phyloP scores from a whole-genome alignment of 2,329 filamentous ascomycete genomes.

The Penicillium sp. region DNA sequence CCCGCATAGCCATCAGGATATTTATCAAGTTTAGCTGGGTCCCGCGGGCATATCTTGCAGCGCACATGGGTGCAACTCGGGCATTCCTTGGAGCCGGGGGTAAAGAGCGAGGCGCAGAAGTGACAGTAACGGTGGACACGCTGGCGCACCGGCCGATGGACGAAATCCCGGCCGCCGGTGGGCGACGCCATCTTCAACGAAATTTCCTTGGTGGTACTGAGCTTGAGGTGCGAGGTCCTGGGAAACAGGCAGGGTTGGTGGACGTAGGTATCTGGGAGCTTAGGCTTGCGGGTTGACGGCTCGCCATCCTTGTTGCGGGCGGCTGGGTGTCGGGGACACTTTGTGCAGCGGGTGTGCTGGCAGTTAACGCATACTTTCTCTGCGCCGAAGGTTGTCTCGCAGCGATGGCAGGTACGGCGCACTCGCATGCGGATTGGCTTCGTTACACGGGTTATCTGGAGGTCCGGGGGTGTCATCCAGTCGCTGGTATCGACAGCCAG shows the following conservation, averaged over 20 bases:
- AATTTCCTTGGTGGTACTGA: conserved; percentile 23
- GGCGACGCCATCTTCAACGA: conserved; percentile 57
- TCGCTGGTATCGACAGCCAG: conserved; percentile 45
- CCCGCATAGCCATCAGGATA: conserved; percentile 49
- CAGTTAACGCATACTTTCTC: conserved; percentile 75
- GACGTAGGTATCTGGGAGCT: conserved; percentile 30
- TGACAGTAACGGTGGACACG: conserved; percentile 75
- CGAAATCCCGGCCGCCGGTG: conserved; percentile 67
- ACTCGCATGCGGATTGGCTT: conserved; percentile 51
- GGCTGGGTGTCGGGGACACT: conserved; percentile 72
- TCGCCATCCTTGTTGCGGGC: conserved; percentile 63
- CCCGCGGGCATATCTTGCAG: conserved; percentile 77
- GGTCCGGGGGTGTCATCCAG: conserved; percentile 39
- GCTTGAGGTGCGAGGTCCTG: conserved; percentile 16
- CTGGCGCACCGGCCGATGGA: conserved; percentile 70
- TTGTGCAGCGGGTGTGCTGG: conserved; percentile 75
- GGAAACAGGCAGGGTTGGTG: conserved; percentile 45
- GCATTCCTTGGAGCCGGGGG: conserved; percentile 62
- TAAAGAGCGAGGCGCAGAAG: conserved; percentile 66
- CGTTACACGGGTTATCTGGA: conserved; percentile 43
- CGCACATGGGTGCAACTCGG: conserved; percentile 68
- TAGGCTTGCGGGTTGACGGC: conserved; percentile 38
- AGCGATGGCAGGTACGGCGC: conserved; percentile 71
- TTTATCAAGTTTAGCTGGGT: conserved; percentile 57
- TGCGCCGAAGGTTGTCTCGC: conserved; percentile 69